Evolutionary conservation across 116 monocot species (phyloP), one percentile per base, ranked within the genome.

Genomic region (Cymodocea nodosa): DNA sequence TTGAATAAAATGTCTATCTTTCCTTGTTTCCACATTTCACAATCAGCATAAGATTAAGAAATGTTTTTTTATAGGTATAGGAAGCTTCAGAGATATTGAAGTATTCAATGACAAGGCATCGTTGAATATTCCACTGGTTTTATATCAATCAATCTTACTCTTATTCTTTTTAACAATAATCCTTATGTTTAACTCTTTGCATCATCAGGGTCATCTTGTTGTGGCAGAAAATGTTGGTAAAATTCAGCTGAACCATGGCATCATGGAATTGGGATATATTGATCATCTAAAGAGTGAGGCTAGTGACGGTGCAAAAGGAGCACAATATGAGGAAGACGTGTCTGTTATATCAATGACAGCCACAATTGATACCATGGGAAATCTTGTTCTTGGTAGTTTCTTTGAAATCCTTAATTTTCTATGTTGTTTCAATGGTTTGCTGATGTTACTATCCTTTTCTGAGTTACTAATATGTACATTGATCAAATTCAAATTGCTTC

Each of bases 261-360:
- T 86, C 17, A 93, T 93, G 93, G 93, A 93, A 79, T 69, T 78
- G n/a, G 93, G 93, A 53, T 93, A 93, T 67, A 73, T 86, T 37
- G 72, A 70, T 68, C 84, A 93, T 78, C 78, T 86, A 74, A 71
- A 65, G 50, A 76, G 58, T 23, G 65, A 15, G 24, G 37, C 57
- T 6, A 6, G 58, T 70, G 61, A 70, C 24, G 68, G 59, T 24
- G 39, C 53, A 50, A 37, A 62, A 73, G 54, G 23, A 64, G 12
- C 24, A 49, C 64, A 50, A 50, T 24, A 50, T 51, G 75, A 70
- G 36, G 66, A 74, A 48, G 56, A 59, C 10, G 62, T 67, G 37
- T 68, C 67, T 48, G 85, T 84, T 52, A 82, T 89, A 70, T 93
- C 93, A 71, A 81, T 93, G 79, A 84, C 86, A 6, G 89, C 93